These are phyloP conservation scores for Amaranthus hypochondriacus DNA, from an alignment of 148 eudicot genomes.

Conservation along the genomic window DNA sequence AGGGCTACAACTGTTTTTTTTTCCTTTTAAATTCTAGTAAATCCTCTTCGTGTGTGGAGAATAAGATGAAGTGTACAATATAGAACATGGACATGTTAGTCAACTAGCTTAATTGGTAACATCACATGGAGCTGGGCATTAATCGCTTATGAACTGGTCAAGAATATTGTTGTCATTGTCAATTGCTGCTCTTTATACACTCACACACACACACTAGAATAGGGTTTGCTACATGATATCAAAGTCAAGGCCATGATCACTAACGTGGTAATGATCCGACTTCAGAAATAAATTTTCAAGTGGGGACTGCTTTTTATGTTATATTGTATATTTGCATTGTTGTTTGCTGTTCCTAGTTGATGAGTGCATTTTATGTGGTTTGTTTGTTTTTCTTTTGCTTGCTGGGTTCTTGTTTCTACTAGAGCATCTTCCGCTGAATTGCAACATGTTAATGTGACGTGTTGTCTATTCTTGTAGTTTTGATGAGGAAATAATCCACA, in stretches of 20 bases:
- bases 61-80: too few relatives aligned
- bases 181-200: background rate
- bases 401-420: background rate
- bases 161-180: too few relatives aligned
- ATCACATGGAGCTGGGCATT: too few relatives aligned
- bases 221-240: background rate
- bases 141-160: too few relatives aligned
- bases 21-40: too few relatives aligned
- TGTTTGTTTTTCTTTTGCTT: background rate
- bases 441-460: background rate
- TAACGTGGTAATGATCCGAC: background rate
- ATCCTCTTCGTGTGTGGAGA: too few relatives aligned
- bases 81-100: too few relatives aligned
- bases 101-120: too few relatives aligned
- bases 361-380: background rate
- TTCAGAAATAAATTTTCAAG: background rate
- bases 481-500: constrained; percentile 76
- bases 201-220: background rate
- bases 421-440: background rate
- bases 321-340: background rate
- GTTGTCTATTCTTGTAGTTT: constrained; percentile 44
- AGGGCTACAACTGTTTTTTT: too few relatives aligned
- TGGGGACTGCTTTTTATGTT: background rate
- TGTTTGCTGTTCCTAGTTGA: background rate
- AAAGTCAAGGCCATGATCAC: background rate